phyloP scores from a whole-genome alignment of 345 rosid genomes.

The Linum trigynum region DNA sequence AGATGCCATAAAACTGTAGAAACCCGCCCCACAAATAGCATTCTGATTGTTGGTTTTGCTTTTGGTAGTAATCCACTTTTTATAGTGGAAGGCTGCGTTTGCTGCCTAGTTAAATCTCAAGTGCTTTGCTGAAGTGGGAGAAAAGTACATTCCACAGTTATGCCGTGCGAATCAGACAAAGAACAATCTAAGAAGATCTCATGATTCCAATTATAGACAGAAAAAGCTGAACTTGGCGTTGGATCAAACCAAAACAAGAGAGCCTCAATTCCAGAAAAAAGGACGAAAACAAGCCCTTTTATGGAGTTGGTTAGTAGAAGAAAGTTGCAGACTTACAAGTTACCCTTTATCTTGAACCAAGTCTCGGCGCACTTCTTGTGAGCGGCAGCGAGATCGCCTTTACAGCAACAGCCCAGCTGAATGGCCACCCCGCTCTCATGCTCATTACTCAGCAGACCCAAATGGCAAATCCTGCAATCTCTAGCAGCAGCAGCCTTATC shows the following conservation, averaged over 20 bases:
- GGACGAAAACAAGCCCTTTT: neutral
- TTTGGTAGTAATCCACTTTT: neutral
- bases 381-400: slow-evolving; percentile 50
- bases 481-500: slow-evolving; percentile 20
- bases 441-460: slow-evolving; percentile 31
- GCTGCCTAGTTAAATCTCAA: neutral
- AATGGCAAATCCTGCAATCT: slow-evolving; percentile 69
- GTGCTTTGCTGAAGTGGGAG: neutral
- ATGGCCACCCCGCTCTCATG: slow-evolving; percentile 35
- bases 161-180: neutral
- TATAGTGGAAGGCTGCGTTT: neutral
- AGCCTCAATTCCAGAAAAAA: neutral
- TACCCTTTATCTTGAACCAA: slow-evolving; percentile 59
- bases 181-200: neutral
- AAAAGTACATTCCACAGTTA: neutral
- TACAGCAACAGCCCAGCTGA: slow-evolving; percentile 46
- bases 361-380: slow-evolving; percentile 56
- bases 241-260: neutral
- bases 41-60: neutral
- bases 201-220: neutral
- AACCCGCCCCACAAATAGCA: neutral
- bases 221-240: neutral
- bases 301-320: neutral
- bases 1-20: neutral
- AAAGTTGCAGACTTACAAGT: slow-evolving; percentile 31